Conservation (phyloP, 192 early-diverging fungal species). For the Coemansia sp. region DNA sequence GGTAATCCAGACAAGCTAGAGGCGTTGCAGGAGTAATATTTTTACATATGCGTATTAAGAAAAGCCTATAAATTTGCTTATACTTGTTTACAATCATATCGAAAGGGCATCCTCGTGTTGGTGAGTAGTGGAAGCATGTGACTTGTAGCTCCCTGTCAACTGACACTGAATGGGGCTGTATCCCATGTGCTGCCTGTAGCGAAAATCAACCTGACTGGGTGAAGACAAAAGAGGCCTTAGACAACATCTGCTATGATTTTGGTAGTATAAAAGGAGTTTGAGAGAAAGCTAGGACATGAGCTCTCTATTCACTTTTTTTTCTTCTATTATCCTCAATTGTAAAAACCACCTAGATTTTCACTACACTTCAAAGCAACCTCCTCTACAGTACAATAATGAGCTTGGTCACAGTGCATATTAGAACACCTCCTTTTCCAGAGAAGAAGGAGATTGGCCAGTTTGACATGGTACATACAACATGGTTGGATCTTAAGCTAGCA, state of each 20-base stretch:
- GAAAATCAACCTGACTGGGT: not conserved
- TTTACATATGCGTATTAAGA: too few species aligned
- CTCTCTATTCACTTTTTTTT: not conserved
- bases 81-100: too few species aligned
- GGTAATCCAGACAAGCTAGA: too few species aligned
- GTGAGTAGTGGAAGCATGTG: not conserved
- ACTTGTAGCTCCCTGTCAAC: not conserved
- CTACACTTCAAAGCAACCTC: not conserved
- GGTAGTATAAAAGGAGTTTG: not conserved
- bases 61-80: too few species aligned
- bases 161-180: not conserved
- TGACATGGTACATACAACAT: not conserved
- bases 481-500: not conserved
- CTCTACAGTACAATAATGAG: not conserved
- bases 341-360: not conserved
- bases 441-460: not conserved
- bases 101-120: not conserved
- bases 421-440: not conserved
- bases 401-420: not conserved
- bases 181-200: not conserved
- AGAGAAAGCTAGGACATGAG: not conserved
- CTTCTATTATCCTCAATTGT: not conserved
- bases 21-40: too few species aligned
- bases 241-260: not conserved
- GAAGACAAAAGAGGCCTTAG: not conserved